Evolutionary conservation across 768 basidiomycete species (phyloP).

Genomic region (Botryobasidium botryosum): DNA sequence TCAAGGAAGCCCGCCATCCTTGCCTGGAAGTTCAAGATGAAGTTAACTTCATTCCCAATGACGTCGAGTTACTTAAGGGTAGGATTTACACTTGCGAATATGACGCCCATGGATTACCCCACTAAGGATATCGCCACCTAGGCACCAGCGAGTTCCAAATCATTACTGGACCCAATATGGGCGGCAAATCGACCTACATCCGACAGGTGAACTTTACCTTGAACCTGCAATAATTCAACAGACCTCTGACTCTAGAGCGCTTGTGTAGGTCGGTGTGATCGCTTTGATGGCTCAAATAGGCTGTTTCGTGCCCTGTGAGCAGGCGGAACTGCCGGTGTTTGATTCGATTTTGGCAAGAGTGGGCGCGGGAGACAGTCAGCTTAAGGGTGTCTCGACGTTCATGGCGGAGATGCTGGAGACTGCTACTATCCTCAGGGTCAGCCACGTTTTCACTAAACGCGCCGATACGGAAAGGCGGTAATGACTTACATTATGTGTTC

Average conservation of each 20-base stretch:
- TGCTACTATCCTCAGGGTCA: slow-evolving; percentile 76
- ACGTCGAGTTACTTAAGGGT: slow-evolving; percentile 89
- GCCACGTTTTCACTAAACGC: slow-evolving; percentile 15
- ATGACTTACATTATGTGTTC: neutral
- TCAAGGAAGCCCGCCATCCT: slow-evolving; percentile 84
- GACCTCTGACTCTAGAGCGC: slow-evolving; percentile 1
- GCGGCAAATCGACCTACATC: slow-evolving; percentile 95
- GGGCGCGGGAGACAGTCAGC: slow-evolving; percentile 91
- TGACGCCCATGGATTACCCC: neutral
- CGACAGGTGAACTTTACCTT: slow-evolving; percentile 39
- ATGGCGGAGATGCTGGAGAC: slow-evolving; percentile 99
- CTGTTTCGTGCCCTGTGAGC: slow-evolving; percentile 83
- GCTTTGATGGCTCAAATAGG: slow-evolving; percentile 92
- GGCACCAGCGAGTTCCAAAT: slow-evolving; percentile 87
- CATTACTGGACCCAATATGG: slow-evolving; percentile 98
- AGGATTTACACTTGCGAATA: slow-evolving; percentile 10
- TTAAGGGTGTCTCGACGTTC: slow-evolving; percentile 96
- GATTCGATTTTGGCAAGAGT: slow-evolving; percentile 93
- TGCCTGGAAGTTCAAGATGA: slow-evolving; percentile 95
- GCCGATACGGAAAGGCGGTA: neutral
- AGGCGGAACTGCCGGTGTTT: slow-evolving; percentile 78
- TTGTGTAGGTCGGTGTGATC: slow-evolving; percentile 72
- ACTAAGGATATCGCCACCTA: slow-evolving; percentile 17
- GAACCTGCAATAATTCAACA: neutral
- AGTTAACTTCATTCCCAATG: slow-evolving; percentile 87